Percentiles rank a stretch among this genome's conserved stretches.
Evolutionary conservation across 1,284 basidiomycete species (phyloP).

Genomic region (Filobasidium uniguttulatum): DNA sequence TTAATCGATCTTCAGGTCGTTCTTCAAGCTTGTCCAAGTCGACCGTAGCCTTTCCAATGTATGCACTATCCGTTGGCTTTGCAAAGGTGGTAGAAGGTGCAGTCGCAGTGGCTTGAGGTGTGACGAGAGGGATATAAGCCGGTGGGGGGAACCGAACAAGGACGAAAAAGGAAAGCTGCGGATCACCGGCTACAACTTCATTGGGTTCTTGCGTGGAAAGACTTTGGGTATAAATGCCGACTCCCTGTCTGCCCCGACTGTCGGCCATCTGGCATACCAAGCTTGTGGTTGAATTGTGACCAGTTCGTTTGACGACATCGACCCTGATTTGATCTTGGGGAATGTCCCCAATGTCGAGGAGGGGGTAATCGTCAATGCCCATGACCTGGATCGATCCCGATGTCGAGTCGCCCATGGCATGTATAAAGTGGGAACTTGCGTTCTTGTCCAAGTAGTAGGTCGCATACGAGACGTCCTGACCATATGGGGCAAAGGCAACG

Average conservation of each 20-base stretch:
- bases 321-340: conserved; percentile 24
- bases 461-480: conserved; percentile 17
- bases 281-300: conserved; percentile 17
- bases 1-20: no score
- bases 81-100: no score
- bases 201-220: conserved; percentile 5
- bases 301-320: conserved; percentile 26
- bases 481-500: conserved; percentile 24
- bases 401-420: conserved; percentile 26
- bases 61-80: no score
- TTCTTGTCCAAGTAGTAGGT: conserved; percentile 11
- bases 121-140: not conserved
- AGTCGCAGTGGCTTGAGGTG: conserved; percentile 3
- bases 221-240: conserved; percentile 26
- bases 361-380: conserved; percentile 21
- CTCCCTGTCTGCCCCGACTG: conserved; percentile 22
- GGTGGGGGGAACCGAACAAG: conserved; percentile 14
- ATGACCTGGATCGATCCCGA: conserved; percentile 31
- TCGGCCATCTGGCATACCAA: conserved; percentile 27
- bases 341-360: conserved; percentile 20
- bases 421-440: conserved; percentile 23
- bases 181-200: conserved; percentile 12
- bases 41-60: not conserved
- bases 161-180: conserved; percentile 14
- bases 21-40: not conserved